Conservation (phyloP, 2,329 filamentous ascomycete species). For the Aspergillus versicolor region DNA sequence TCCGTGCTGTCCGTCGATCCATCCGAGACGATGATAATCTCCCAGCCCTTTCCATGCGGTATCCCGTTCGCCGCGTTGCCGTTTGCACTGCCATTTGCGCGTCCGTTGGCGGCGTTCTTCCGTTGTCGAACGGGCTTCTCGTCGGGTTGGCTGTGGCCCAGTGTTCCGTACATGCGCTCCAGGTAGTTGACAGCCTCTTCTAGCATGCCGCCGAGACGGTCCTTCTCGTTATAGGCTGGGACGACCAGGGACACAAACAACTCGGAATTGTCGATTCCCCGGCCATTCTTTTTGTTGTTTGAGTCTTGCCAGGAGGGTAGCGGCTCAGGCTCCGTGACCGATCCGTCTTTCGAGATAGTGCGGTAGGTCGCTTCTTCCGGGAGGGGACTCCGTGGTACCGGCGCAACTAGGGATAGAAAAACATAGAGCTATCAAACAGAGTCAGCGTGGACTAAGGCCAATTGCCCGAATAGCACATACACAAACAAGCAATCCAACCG, state of each 20-base stretch:
- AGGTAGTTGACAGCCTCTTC: constrained; percentile 89
- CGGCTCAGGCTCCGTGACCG: constrained; percentile 52
- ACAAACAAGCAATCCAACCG: constrained; percentile 32
- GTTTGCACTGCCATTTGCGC: constrained; percentile 31
- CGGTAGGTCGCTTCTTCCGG: constrained; percentile 82
- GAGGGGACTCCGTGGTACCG: constrained; percentile 71
- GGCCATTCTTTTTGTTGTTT: constrained; percentile 60
- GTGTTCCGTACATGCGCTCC: constrained; percentile 68
- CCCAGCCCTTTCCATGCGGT: constrained; percentile 64
- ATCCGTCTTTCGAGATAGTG: constrained; percentile 68
- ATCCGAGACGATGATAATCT: constrained; percentile 89
- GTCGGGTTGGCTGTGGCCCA: constrained; percentile 20
- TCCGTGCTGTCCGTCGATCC: constrained; percentile 82
- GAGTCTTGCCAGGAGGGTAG: constrained; percentile 89
- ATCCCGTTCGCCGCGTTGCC: constrained; percentile 31
- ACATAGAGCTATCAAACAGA: constrained; percentile 57
- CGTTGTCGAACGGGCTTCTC: constrained; percentile 24
- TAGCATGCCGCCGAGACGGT: constrained; percentile 77
- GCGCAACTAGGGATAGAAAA: constrained; percentile 72
- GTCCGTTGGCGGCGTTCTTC: constrained; percentile 28
- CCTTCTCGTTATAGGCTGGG: constrained; percentile 92
- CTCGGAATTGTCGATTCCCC: constrained; percentile 68
- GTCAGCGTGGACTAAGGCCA: background rate
- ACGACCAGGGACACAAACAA: constrained; percentile 90
- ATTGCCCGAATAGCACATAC: constrained; percentile 25